phyloP scores from a whole-genome alignment of 1,139 yeast species.

The Suhomyces taliae region DNA sequence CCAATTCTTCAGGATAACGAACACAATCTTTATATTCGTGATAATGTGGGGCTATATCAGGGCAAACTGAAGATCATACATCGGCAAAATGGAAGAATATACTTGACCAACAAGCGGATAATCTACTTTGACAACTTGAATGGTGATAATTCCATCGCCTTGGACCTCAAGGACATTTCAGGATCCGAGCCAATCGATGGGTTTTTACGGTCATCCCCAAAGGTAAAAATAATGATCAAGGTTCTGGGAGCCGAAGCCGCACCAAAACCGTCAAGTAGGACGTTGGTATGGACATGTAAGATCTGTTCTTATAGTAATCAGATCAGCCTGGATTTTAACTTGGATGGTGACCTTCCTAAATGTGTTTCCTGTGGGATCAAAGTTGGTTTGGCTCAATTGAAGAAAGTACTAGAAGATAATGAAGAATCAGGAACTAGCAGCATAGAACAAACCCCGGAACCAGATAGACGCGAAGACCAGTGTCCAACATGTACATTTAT shows the following conservation, averaged over 20 bases:
- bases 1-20: conserved; percentile 46
- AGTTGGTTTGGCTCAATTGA: conserved; percentile 8
- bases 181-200: conserved; percentile 53
- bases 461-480: conserved; percentile 35
- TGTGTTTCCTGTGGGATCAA: conserved; percentile 80
- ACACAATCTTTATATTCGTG: conserved; percentile 47
- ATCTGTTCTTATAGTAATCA: conserved; percentile 76
- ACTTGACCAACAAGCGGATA: conserved; percentile 70
- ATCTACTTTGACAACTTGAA: conserved; percentile 64
- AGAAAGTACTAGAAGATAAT: neutral
- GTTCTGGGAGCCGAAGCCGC: conserved; percentile 8
- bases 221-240: conserved; percentile 47
- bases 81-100: conserved; percentile 74
- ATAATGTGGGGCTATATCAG: conserved; percentile 67
- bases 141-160: conserved; percentile 47
- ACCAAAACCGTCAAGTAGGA: conserved; percentile 1
- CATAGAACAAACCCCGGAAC: conserved; percentile 4
- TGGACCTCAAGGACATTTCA: conserved; percentile 50
- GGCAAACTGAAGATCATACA: conserved; percentile 63
- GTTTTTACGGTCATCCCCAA: conserved; percentile 78
- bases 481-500: conserved; percentile 85
- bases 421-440: conserved; percentile 4
- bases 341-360: conserved; percentile 43
- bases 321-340: conserved; percentile 34
- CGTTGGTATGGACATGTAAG: conserved; percentile 67